Percentiles rank a stretch among this genome's conserved stretches.
Evolutionary conservation across 2,329 filamentous ascomycete species (phyloP).

Genomic region (Talaromyces pinophilus): DNA sequence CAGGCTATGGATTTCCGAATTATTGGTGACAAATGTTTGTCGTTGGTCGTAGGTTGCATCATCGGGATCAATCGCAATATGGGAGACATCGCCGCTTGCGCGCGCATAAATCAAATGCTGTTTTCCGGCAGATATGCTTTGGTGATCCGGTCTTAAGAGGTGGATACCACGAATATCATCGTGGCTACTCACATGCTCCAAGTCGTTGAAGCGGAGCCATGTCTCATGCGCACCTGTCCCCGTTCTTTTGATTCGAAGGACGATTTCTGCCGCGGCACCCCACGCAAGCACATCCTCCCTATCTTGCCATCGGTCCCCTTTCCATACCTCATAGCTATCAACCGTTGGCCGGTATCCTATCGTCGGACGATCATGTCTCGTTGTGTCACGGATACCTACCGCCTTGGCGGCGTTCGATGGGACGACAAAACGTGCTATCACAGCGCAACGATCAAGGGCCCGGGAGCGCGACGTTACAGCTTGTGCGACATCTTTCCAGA

Average conservation of each 20-base stretch:
- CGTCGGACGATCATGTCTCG: conserved; percentile 51
- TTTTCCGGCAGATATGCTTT: conserved; percentile 33
- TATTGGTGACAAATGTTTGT: conserved; percentile 49
- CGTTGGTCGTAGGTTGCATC: conserved; percentile 34
- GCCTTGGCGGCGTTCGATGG: conserved; percentile 46
- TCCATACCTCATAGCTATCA: conserved; percentile 59
- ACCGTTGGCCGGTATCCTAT: conserved; percentile 61
- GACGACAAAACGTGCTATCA: conserved; percentile 56
- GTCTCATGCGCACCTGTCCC: conserved; percentile 36
- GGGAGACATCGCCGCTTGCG: conserved; percentile 55
- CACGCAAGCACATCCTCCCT: conserved; percentile 60
- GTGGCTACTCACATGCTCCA: conserved; percentile 53
- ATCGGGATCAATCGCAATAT: conserved; percentile 40
- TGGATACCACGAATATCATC: conserved; percentile 63
- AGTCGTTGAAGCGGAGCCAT: conserved; percentile 57
- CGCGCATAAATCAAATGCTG: conserved; percentile 59
- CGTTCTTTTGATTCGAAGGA: conserved; percentile 52
- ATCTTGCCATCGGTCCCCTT: conserved; percentile 48
- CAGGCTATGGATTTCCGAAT: conserved; percentile 50
- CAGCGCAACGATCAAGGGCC: conserved; percentile 59
- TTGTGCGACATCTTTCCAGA: conserved; percentile 54
- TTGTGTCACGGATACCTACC: conserved; percentile 36
- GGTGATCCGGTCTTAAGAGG: conserved; percentile 50
- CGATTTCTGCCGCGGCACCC: conserved; percentile 61
- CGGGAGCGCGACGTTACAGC: conserved; percentile 58